Conservation (phyloP, 371 early-diverging fungal genomes). For the Thermomucor indicae-seudaticae region DNA sequence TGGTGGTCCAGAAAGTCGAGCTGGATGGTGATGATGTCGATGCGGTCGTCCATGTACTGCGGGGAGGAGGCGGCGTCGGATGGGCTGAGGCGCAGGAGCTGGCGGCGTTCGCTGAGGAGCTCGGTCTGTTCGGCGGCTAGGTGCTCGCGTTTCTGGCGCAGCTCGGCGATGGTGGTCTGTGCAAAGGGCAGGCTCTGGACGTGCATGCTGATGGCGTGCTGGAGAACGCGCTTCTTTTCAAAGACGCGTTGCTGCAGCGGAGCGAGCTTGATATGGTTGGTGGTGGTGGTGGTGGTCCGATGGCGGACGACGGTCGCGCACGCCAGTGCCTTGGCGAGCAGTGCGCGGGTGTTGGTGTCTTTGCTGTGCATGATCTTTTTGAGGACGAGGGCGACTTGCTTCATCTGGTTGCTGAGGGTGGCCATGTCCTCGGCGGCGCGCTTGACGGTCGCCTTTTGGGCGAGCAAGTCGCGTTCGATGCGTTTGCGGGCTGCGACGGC, state of each 20-base stretch:
- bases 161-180: neutral
- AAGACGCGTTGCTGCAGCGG: slow-evolving; percentile 23
- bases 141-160: slow-evolving; percentile 33
- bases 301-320: slow-evolving; percentile 51
- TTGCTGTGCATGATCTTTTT: slow-evolving; percentile 21
- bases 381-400: slow-evolving; percentile 26
- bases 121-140: slow-evolving; percentile 63
- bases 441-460: slow-evolving; percentile 21
- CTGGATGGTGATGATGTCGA: slow-evolving; percentile 40
- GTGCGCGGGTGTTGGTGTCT: slow-evolving; percentile 36
- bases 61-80: slow-evolving; percentile 28
- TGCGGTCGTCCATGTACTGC: slow-evolving; percentile 78
- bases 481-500: slow-evolving; percentile 13
- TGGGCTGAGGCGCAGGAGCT: slow-evolving; percentile 42
- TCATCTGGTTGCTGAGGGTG: slow-evolving; percentile 21
- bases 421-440: slow-evolving; percentile 28
- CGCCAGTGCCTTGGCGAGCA: slow-evolving; percentile 30
- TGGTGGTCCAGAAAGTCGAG: slow-evolving; percentile 21
- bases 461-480: slow-evolving; percentile 19
- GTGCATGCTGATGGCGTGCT: slow-evolving; percentile 5
- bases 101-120: slow-evolving; percentile 59
- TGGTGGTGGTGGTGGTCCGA: neutral
- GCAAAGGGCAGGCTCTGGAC: neutral
- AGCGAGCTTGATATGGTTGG: slow-evolving; percentile 6
- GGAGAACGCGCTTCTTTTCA: slow-evolving; percentile 26